Evolutionary conservation across 495 filamentous ascomycete genomes (phyloP).

Genomic region (Annulohypoxylon moriforme): DNA sequence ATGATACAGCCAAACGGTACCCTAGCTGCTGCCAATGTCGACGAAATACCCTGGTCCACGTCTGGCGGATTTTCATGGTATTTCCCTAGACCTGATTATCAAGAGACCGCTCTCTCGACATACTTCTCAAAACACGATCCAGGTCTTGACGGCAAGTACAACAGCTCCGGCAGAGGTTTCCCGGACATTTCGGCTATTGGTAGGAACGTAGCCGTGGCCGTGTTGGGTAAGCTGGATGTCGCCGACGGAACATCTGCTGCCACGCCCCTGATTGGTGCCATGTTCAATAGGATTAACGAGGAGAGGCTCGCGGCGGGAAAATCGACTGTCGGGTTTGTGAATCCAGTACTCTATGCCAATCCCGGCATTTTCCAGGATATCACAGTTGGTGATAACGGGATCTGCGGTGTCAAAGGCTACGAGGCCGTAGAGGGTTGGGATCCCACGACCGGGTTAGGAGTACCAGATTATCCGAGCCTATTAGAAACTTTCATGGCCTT

Average conservation of each 20-base stretch:
- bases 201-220: conserved; percentile 65
- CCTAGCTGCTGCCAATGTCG: background rate
- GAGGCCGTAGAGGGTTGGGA: conserved; percentile 62
- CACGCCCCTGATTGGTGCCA: conserved; percentile 66
- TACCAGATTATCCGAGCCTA: conserved; percentile 50
- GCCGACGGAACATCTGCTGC: conserved; percentile 70
- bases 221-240: conserved; percentile 52
- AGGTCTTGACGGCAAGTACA: conserved; percentile 53
- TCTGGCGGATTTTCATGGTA: background rate
- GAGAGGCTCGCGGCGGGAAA: conserved; percentile 67
- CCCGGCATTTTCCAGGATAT: conserved; percentile 54
- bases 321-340: conserved; percentile 61
- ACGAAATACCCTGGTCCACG: background rate
- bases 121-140: conserved; percentile 63
- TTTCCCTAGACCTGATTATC: conserved; percentile 39
- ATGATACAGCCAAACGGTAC: background rate
- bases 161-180: conserved; percentile 68
- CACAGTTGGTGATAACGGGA: conserved; percentile 63
- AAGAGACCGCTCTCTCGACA: conserved; percentile 61
- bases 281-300: conserved; percentile 73
- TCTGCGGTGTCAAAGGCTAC: conserved; percentile 68
- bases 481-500: background rate
- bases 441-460: conserved; percentile 67
- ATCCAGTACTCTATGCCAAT: conserved; percentile 65
- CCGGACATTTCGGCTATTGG: conserved; percentile 75